A percentile compares a stretch with the other conserved stretches of the same genome.
phyloP scores from a whole-genome alignment of 768 basidiomycete genomes.

The Agrocybe pediades region DNA sequence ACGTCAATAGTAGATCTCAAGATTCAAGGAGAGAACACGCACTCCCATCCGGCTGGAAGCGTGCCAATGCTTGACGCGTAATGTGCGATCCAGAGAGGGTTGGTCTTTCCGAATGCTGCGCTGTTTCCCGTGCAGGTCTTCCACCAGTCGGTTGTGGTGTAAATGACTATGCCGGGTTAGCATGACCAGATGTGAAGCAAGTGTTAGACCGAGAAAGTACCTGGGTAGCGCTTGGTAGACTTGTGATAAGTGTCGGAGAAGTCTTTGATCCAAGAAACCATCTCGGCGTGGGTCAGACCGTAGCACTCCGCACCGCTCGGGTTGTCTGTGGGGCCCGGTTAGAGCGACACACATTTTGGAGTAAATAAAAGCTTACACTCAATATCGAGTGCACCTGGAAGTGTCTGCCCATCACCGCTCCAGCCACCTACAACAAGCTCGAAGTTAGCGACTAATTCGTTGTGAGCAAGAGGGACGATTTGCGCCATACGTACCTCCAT shows the following conservation, averaged over 20 bases:
- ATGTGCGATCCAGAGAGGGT: slow-evolving; percentile 64
- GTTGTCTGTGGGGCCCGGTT: no score
- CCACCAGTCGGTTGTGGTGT: slow-evolving; percentile 73
- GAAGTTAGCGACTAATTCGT: background rate
- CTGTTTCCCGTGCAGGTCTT: slow-evolving; percentile 64
- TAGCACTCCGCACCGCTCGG: background rate
- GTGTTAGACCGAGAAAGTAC: slow-evolving; percentile 1
- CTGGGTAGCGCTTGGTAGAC: slow-evolving; percentile 44
- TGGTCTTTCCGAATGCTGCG: slow-evolving; percentile 46
- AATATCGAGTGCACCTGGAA: slow-evolving; percentile 66
- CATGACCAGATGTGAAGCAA: background rate
- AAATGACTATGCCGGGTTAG: slow-evolving; percentile 21
- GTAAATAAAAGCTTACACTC: slow-evolving; percentile 43
- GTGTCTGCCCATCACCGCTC: slow-evolving; percentile 42
- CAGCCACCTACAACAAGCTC: no score
- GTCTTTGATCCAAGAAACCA: slow-evolving; percentile 66
- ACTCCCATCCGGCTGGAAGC: background rate
- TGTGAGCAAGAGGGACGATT: slow-evolving; percentile 29
- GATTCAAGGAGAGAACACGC: slow-evolving; percentile 28
- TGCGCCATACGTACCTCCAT: slow-evolving; percentile 59
- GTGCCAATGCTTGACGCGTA: slow-evolving; percentile 23
- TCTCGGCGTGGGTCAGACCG: slow-evolving; percentile 48
- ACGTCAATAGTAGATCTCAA: slow-evolving; percentile 58
- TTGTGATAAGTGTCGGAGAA: slow-evolving; percentile 63
- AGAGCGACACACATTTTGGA: slow-evolving; percentile 41